A percentile compares a stretch with the other conserved stretches of the same genome.
These are phyloP conservation scores for Poteriospumella lacustris DNA, from an alignment of 108 stramenopile genomes.

Conservation along the genomic window DNA sequence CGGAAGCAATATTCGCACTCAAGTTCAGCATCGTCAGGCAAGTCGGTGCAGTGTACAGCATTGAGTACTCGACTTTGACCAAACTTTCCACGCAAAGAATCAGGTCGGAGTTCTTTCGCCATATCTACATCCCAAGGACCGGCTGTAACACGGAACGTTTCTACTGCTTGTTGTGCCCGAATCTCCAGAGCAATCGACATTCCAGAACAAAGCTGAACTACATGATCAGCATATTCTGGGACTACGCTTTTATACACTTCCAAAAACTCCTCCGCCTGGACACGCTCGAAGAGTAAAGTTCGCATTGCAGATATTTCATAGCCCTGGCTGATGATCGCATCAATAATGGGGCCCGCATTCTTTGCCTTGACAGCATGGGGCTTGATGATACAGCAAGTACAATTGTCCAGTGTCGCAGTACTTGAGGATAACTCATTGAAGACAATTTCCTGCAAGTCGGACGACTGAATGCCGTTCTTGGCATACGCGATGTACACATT, in stretches of 20 bases:
- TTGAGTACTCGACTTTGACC: conserved; percentile 60
- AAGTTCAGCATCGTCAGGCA: conserved; percentile 60
- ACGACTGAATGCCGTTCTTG: not conserved
- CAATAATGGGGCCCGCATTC: conserved; percentile 51
- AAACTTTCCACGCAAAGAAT: conserved; percentile 60
- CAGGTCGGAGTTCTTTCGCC: conserved; percentile 60
- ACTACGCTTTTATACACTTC: conserved; percentile 63
- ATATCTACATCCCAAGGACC: conserved; percentile 72
- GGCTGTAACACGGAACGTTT: conserved; percentile 54
- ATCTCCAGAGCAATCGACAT: conserved; percentile 58
- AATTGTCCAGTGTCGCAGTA: conserved; percentile 65
- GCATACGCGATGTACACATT: not conserved
- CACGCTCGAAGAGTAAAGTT: conserved; percentile 53
- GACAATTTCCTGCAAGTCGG: not conserved
- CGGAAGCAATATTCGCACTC: conserved; percentile 69
- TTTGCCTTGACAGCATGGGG: conserved; percentile 65
- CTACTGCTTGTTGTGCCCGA: conserved; percentile 51
- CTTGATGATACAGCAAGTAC: conserved; percentile 65
- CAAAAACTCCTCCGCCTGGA: conserved; percentile 58
- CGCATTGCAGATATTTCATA: conserved; percentile 59
- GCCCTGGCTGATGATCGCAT: conserved; percentile 49
- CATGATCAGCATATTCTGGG: conserved; percentile 53
- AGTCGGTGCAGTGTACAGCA: conserved; percentile 75
- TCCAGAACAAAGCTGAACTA: conserved; percentile 61
- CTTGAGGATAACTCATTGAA: conserved; percentile 9